Evolutionary conservation across 169 alveolate genomes (phyloP), one percentile per base, ranked within the genome.

Genomic region (Perkinsus marinus): DNA sequence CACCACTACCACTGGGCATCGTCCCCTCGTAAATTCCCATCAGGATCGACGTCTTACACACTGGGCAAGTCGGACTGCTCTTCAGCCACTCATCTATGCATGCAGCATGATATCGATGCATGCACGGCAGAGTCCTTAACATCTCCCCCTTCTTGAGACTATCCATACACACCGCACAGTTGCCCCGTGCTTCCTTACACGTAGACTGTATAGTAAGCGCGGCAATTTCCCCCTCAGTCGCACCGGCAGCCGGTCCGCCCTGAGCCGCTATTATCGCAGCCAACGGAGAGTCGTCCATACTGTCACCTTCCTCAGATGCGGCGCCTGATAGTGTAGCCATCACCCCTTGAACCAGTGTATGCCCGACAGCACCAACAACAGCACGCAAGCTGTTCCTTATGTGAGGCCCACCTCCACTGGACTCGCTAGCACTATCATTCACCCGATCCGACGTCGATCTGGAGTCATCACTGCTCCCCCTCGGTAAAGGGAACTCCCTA

Each of bases 1-100:
- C 10, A 41, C 46, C 10, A 10, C 46, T 41, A 10, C 46, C 10
- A 41, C 10, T 41, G 19, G 46, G 46, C 7, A 13, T 57, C 3
- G 37, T 57, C 36, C 79, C 79, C 22, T 57, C 79, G 22, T 57
- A 57, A 57, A 57, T 57, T 2, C 79, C 79, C 79, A 57, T 57
- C 34, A 57, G 3, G 26, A 57, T 57, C 34, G 79, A 57, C 3
- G 79, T 91, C 90, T 93, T 94, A 92, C 95, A 94, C 0, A 93
- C 92, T 30, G 95, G 95, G 57, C 95, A 94, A 7, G 92, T 89
- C 0, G 95, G 93, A 90, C 95, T 94, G 90, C 92, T 93, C 43
- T 69, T 69, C 9, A 94, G 93, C 95, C 95, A 94, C 68, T 89
- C 91, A 89, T 94, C 95, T 0, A 94, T 91, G 89, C 95, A 94